phyloP scores from a whole-genome alignment of 1,284 basidiomycete species.

The Microbotryomycetes sp. region DNA sequence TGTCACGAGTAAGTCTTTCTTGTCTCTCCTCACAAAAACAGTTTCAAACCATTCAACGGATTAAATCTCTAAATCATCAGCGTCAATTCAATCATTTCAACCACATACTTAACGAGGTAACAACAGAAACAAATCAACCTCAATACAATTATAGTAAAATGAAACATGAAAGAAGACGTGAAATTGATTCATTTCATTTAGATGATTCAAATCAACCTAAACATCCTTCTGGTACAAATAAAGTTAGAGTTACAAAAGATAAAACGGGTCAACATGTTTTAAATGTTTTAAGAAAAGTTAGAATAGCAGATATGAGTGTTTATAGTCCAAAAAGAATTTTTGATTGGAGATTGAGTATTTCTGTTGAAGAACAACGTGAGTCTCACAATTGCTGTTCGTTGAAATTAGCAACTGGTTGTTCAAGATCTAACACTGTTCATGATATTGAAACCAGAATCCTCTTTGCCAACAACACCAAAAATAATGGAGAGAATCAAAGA shows the following conservation, averaged over 20 bases:
- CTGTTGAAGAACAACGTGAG: constrained; percentile 58
- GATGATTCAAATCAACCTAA: background rate
- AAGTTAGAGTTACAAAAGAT: constrained; percentile 78
- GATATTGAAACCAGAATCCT: background rate
- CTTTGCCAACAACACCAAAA: background rate
- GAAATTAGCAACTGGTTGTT: background rate
- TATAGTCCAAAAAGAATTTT: constrained; percentile 71
- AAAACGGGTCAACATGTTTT: constrained; percentile 54
- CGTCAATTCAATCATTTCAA: constrained; percentile 82
- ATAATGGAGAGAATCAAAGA: constrained; percentile 64
- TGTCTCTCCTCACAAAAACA: constrained; percentile 4
- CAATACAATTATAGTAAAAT: constrained; percentile 55
- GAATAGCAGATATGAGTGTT: constrained; percentile 81
- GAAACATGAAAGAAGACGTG: constrained; percentile 67
- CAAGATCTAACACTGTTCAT: no score
- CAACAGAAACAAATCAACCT: constrained; percentile 49
- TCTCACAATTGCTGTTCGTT: constrained; percentile 22
- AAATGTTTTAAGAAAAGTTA: constrained; percentile 61
- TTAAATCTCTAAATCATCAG: no score
- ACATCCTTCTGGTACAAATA: constrained; percentile 44
- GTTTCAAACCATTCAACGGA: no score
- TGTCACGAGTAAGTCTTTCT: constrained; percentile 63
- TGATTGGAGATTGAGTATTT: constrained; percentile 90
- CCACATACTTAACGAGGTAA: constrained; percentile 69
- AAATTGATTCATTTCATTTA: constrained; percentile 82